Conservation (phyloP, 345 rosid genomes). For the Gossypium mustelinum region DNA sequence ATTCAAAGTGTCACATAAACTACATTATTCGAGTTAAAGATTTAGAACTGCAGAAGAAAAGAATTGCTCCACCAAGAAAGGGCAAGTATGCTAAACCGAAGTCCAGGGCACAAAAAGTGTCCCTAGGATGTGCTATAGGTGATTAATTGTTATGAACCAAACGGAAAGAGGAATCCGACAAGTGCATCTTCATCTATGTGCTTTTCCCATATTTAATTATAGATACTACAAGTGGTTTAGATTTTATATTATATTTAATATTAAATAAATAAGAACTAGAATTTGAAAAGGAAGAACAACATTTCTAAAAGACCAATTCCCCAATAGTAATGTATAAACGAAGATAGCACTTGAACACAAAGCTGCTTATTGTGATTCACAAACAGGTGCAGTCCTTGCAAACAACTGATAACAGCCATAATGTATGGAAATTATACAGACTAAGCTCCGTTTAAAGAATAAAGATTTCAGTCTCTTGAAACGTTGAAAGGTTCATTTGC, state of each 20-base stretch:
- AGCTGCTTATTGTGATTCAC: neutral
- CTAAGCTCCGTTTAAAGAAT: neutral
- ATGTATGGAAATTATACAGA: neutral
- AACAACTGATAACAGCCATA: neutral
- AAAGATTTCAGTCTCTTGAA: neutral
- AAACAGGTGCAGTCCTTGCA: neutral
- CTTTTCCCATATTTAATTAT: neutral
- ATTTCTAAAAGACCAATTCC: neutral
- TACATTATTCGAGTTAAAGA: neutral
- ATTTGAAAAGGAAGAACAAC: neutral
- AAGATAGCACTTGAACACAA: neutral
- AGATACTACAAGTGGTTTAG: neutral
- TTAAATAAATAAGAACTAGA: neutral
- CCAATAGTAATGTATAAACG: neutral
- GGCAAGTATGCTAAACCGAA: neutral
- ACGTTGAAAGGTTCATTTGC: neutral
- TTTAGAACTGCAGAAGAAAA: neutral
- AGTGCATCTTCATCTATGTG: neutral
- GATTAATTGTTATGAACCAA: neutral
- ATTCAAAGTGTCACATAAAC: neutral
- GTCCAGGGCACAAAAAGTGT: neutral
- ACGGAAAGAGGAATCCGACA: neutral
- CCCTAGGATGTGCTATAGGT: constrained; percentile 1
- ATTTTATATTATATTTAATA: neutral
- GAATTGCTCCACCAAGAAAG: neutral